Percentiles rank a stretch among this genome's conserved stretches.
phyloP scores from a whole-genome alignment of 371 early-diverging fungal species.

The Nematocida sp. region DNA sequence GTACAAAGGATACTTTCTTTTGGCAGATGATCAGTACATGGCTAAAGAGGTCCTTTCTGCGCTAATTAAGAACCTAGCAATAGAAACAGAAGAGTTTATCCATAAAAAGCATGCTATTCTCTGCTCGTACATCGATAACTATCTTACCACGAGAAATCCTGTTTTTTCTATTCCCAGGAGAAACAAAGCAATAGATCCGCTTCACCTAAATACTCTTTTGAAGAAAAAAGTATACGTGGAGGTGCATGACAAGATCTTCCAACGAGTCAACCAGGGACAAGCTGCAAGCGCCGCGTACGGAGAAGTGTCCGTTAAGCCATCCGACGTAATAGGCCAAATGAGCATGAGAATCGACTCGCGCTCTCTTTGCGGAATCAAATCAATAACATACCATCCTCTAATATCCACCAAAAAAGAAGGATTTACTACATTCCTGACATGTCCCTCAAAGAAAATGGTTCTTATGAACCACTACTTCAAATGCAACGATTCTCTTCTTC shows the following conservation, averaged over 20 bases:
- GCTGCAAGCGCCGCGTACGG: slow-evolving; percentile 26
- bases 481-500: slow-evolving; percentile 33
- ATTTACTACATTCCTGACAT: slow-evolving; percentile 40
- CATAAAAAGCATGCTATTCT: slow-evolving; percentile 47
- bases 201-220: neutral
- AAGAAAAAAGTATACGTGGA: slow-evolving; percentile 51
- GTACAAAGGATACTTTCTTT: slow-evolving; percentile 41
- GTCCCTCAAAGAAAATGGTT: slow-evolving; percentile 31
- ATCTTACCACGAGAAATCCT: slow-evolving; percentile 42
- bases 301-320: slow-evolving; percentile 17
- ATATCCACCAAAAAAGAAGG: slow-evolving; percentile 46
- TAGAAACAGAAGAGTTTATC: slow-evolving; percentile 2
- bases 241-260: slow-evolving; percentile 31
- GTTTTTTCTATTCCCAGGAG: slow-evolving; percentile 49
- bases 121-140: slow-evolving; percentile 52
- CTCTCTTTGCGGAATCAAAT: slow-evolving; percentile 33
- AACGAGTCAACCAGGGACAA: slow-evolving; percentile 15
- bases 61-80: slow-evolving; percentile 23
- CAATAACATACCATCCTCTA: slow-evolving; percentile 33
- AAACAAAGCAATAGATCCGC: neutral
- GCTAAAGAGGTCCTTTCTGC: slow-evolving; percentile 28
- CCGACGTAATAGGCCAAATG: slow-evolving; percentile 41
- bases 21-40: slow-evolving; percentile 33
- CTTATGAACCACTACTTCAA: slow-evolving; percentile 36
- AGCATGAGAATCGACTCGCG: slow-evolving; percentile 48